Evolutionary conservation across 805 yeast species (phyloP), one percentile per base, ranked within the genome.

Genomic region (Metschnikowia lochheadii): DNA sequence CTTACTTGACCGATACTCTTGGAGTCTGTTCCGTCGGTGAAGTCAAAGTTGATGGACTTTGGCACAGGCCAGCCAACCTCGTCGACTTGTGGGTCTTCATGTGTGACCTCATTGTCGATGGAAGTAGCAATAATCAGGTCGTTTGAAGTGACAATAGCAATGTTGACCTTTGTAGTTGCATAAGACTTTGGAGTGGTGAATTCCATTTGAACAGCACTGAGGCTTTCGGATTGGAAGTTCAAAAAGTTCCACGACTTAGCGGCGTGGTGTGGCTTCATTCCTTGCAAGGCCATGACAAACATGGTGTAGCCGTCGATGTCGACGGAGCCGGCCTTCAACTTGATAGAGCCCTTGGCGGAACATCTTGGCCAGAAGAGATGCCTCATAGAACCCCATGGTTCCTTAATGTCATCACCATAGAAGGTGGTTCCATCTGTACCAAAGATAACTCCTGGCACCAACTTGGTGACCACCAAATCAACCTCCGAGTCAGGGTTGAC

Each of bases 231-330:
- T 65, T 89, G 96, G 78, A 87, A 92, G 70, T 89, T 86, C 55
- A 88, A 70, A 66, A 94, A 94, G 71, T 92, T 94, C 99, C 99
- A 94, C 20, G 89, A 72, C 54, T 96, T 89, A 50, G 99, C 99
- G 34, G 97, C 97, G 70, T 94, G 99, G 69, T 94, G 97, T 7
- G 99, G 99, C 70, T 94, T 94, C 98, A 94, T 91, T 54, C 98
- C 98, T 75, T 94, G 99, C 59, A 89, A 73, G 6, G 99, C 99
- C 92, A 88, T 85, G 48, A 92, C 96, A 64, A 83, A 91, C 96
- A 94, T 87, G 45, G 89, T 69, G 49, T 62, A 66, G 36, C 81
- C 83, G 39, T 75, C 65, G 46, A 80, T 65, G 29, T 68, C 73
- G 45, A 76, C 61, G 3, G 61, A 59, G 40, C 46, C 50, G 53